Evolutionary conservation across 495 filamentous ascomycete species (phyloP).

Genomic region (Filosporella fistucella): DNA sequence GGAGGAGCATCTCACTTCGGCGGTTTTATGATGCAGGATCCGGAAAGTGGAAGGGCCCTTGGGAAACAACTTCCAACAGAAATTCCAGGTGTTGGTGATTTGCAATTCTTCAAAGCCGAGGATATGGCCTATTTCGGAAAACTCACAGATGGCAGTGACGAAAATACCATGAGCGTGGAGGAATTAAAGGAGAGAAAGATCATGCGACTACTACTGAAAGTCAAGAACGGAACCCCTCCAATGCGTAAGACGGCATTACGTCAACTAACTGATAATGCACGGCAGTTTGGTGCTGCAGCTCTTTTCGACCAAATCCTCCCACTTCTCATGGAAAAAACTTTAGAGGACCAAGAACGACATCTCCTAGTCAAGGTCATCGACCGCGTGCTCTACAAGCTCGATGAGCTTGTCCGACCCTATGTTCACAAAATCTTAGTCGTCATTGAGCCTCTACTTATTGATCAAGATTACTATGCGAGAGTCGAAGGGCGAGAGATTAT

Average conservation of each 20-base stretch:
- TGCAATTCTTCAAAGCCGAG: slow-evolving; percentile 98
- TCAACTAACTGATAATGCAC: slow-evolving; percentile 95
- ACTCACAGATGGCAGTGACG: slow-evolving; percentile 90
- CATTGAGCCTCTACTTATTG: slow-evolving; percentile 97
- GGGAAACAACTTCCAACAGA: slow-evolving; percentile 88
- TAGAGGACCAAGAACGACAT: slow-evolving; percentile 98
- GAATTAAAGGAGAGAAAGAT: slow-evolving; percentile 98
- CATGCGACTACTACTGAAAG: slow-evolving; percentile 92
- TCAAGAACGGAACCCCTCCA: slow-evolving; percentile 98
- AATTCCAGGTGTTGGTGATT: slow-evolving; percentile 93
- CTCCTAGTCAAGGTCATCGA: slow-evolving; percentile 99
- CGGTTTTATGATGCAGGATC: slow-evolving; percentile 98
- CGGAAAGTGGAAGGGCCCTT: slow-evolving; percentile 70
- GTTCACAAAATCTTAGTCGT: slow-evolving; percentile 99
- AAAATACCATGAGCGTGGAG: slow-evolving; percentile 86
- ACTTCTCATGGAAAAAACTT: slow-evolving; percentile 94
- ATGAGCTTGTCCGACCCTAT: slow-evolving; percentile 92
- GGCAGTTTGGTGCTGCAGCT: slow-evolving; percentile 91
- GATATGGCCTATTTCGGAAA: slow-evolving; percentile 99
- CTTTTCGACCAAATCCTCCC: slow-evolving; percentile 98
- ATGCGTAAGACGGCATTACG: slow-evolving; percentile 99
- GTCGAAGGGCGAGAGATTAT: slow-evolving; percentile 99
- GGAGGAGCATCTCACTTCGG: slow-evolving; percentile 51
- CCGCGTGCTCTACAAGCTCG: slow-evolving; percentile 95
- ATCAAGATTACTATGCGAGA: slow-evolving; percentile 98